Percentiles rank a stretch among this genome's conserved stretches.
phyloP scores from a whole-genome alignment of 257 asterid genomes.

The Lithospermum erythrorhizon region DNA sequence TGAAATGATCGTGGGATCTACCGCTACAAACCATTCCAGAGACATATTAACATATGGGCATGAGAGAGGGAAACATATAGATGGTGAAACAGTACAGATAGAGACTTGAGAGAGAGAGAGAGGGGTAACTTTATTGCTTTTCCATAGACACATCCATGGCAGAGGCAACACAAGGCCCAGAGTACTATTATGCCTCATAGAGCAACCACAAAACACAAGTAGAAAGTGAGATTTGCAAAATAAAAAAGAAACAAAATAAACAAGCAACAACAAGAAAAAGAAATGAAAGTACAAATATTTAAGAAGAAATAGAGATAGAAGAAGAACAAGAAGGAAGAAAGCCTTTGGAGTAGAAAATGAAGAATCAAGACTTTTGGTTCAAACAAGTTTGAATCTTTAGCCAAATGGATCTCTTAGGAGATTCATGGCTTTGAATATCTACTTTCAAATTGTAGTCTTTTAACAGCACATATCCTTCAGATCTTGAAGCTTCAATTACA shows the following conservation, averaged over 20 bases:
- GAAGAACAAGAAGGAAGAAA: constrained; percentile 8
- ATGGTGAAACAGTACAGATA: neutral
- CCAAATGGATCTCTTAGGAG: constrained; percentile 16
- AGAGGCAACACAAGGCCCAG: constrained; percentile 25
- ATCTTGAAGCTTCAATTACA: constrained; percentile 3
- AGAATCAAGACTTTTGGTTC: constrained; percentile 16
- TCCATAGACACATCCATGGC: constrained; percentile 41
- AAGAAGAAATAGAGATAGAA: neutral
- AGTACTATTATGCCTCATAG: constrained; percentile 16
- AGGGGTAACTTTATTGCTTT: constrained; percentile 33
- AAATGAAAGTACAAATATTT: neutral
- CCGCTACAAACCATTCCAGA: too few relatives aligned
- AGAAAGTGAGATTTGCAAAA: neutral
- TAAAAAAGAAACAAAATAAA: neutral
- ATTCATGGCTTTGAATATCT: constrained; percentile 9
- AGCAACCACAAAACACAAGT: neutral
- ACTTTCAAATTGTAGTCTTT: neutral
- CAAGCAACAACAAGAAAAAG: neutral
- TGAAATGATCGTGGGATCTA: too few relatives aligned
- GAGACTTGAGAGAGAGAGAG: constrained; percentile 3
- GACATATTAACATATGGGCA: neutral
- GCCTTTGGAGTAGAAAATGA: constrained; percentile 11
- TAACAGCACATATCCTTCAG: constrained; percentile 4
- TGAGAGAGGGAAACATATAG: neutral
- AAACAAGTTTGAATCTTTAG: constrained; percentile 10